Evolutionary conservation across 441 rosid genomes (phyloP).

Genomic region (Gossypium gossypioides): DNA sequence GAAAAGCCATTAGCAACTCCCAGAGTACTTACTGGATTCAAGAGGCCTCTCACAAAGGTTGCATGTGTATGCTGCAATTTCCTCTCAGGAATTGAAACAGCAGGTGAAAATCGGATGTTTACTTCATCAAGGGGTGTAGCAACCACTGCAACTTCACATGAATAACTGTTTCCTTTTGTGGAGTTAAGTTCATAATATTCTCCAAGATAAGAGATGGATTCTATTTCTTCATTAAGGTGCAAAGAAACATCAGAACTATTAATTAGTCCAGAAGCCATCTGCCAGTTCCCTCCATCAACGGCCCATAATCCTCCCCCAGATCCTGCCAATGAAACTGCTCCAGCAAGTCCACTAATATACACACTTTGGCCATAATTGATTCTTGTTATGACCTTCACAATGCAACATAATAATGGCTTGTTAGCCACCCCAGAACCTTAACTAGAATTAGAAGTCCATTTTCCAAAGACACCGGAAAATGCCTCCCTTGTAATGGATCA

Average conservation of each 20-base stretch:
- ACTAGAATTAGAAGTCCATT: not conserved
- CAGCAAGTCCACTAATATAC: slow-evolving; percentile 78
- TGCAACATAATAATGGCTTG: slow-evolving; percentile 4
- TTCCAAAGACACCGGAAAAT: not conserved
- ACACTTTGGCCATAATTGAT: slow-evolving; percentile 85
- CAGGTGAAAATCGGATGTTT: slow-evolving; percentile 54
- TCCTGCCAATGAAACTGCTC: slow-evolving; percentile 93
- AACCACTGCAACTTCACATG: slow-evolving; percentile 53
- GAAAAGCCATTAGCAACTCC: not conserved
- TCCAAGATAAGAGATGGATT: slow-evolving; percentile 49
- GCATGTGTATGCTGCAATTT: slow-evolving; percentile 79
- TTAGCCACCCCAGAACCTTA: not conserved
- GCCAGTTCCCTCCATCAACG: slow-evolving; percentile 86
- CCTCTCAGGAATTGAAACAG: slow-evolving; percentile 57
- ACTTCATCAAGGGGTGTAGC: slow-evolving; percentile 78
- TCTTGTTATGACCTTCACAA: slow-evolving; percentile 69
- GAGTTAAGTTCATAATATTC: slow-evolving; percentile 69
- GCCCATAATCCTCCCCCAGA: slow-evolving; percentile 83
- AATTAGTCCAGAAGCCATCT: slow-evolving; percentile 73
- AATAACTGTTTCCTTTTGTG: slow-evolving; percentile 50
- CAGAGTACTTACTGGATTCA: slow-evolving; percentile 62
- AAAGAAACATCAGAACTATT: slow-evolving; percentile 53
- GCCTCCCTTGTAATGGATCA: not conserved
- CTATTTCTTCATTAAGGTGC: slow-evolving; percentile 60
- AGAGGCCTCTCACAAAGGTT: slow-evolving; percentile 74